A percentile compares a stretch with the other conserved stretches of the same genome.
Evolutionary conservation across 2,329 filamentous ascomycete genomes (phyloP).

Genomic region (Orbilia blumenaviensis): DNA sequence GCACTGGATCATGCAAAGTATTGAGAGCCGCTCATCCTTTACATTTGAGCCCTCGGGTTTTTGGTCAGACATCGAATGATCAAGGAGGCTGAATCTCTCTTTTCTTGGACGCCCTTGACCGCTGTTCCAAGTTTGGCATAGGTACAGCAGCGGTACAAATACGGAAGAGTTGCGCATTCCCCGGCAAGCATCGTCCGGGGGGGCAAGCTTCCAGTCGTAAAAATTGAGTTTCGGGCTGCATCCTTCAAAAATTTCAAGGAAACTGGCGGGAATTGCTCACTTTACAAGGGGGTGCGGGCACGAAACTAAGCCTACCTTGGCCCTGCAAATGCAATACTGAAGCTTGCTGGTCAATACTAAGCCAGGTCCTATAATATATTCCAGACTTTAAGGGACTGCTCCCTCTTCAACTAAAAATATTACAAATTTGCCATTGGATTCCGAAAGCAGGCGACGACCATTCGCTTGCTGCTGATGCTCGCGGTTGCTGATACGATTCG

Average conservation of each 20-base stretch:
- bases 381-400: slow-evolving; percentile 5
- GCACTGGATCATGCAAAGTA: slow-evolving; percentile 26
- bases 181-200: slow-evolving; percentile 19
- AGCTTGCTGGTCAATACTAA: slow-evolving; percentile 7
- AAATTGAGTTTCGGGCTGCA: slow-evolving; percentile 36
- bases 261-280: slow-evolving; percentile 36
- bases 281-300: slow-evolving; percentile 35
- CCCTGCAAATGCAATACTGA: slow-evolving; percentile 4
- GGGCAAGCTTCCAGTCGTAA: neutral
- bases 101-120: slow-evolving; percentile 40
- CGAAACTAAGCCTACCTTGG: slow-evolving; percentile 51
- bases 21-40: slow-evolving; percentile 44
- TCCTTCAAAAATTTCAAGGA: slow-evolving; percentile 17
- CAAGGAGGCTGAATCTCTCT: slow-evolving; percentile 50
- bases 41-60: slow-evolving; percentile 16
- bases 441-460: slow-evolving; percentile 9
- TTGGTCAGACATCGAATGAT: slow-evolving; percentile 32
- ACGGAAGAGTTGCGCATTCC: slow-evolving; percentile 38
- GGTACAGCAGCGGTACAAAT: slow-evolving; percentile 12
- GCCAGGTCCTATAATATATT: slow-evolving; percentile 8
- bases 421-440: slow-evolving; percentile 40
- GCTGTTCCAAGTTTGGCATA: slow-evolving; percentile 37
- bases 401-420: slow-evolving; percentile 53
- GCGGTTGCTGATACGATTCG: slow-evolving; percentile 18
- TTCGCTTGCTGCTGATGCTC: slow-evolving; percentile 21